Evolutionary conservation across 495 filamentous ascomycete genomes (phyloP).

Genomic region (Xylaria bambusicola): DNA sequence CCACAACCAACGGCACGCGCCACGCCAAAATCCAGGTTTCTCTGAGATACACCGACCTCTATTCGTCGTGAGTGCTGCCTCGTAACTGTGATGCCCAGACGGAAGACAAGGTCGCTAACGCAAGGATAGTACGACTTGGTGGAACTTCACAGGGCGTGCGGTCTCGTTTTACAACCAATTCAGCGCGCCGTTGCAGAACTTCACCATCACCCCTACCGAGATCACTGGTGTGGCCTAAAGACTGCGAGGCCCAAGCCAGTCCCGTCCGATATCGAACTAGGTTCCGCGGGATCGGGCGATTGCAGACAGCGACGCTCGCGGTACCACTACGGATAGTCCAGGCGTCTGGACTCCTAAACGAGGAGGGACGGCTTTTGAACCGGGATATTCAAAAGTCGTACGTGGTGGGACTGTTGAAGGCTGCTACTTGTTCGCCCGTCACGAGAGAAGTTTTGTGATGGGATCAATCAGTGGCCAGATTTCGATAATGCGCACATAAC

Average conservation of each 20-base stretch:
- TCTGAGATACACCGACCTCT: conserved; percentile 28
- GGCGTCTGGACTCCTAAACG: conserved; percentile 19
- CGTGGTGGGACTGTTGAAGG: background rate
- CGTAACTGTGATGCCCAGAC: conserved; percentile 6
- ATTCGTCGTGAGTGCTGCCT: conserved; percentile 15
- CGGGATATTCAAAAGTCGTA: conserved; percentile 5
- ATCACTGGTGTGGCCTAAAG: conserved; percentile 32
- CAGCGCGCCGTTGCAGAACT: conserved; percentile 26
- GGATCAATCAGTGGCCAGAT: no score
- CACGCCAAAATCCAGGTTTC: conserved; percentile 33
- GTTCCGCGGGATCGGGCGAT: conserved; percentile 7
- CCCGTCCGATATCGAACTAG: conserved; percentile 15
- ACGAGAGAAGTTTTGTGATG: background rate
- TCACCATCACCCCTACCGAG: conserved; percentile 32
- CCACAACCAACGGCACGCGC: conserved; percentile 21
- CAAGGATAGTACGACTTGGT: conserved; percentile 30
- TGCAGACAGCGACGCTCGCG: conserved; percentile 17
- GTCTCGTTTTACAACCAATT: conserved; percentile 31
- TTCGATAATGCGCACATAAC: no score
- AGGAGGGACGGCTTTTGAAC: conserved; percentile 1
- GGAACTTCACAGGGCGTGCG: conserved; percentile 37
- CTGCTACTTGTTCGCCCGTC: background rate
- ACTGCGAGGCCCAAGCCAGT: conserved; percentile 17
- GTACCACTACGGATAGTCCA: conserved; percentile 6
- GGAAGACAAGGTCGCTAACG: conserved; percentile 8